Conservation (phyloP, 257 asterid species). For the Nicotiana otophora region DNA sequence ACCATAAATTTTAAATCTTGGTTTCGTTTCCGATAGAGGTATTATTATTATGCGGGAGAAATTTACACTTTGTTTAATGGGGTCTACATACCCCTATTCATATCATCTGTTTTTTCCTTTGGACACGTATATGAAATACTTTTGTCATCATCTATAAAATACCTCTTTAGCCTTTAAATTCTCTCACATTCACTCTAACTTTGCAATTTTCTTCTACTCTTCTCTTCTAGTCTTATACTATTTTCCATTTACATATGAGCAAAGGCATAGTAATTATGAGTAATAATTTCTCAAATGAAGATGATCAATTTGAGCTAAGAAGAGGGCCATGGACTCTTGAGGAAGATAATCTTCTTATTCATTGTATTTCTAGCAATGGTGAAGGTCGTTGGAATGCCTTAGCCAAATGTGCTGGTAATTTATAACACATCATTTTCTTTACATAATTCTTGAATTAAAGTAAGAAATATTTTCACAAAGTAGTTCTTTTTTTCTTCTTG, state of each 20-base stretch:
- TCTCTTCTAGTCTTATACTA: neutral
- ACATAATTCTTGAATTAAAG: neutral
- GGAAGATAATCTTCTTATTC: slow-evolving; percentile 76
- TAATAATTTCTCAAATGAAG: slow-evolving; percentile 18
- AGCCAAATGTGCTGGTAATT: slow-evolving; percentile 65
- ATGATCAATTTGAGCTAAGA: slow-evolving; percentile 42
- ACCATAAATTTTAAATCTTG: too few relatives aligned
- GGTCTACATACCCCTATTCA: slow-evolving; percentile 7
- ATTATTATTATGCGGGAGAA: slow-evolving; percentile 12
- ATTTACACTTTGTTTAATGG: slow-evolving; percentile 11
- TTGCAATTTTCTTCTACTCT: neutral
- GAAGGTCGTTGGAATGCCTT: slow-evolving; percentile 84
- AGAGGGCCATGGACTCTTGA: slow-evolving; percentile 93
- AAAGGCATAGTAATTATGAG: neutral
- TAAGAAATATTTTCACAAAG: neutral
- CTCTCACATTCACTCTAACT: slow-evolving; percentile 15
- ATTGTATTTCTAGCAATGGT: slow-evolving; percentile 45
- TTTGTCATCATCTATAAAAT: slow-evolving; percentile 41
- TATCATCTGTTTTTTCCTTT: neutral
- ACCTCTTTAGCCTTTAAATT: slow-evolving; percentile 16
- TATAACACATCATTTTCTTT: neutral
- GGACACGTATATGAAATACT: slow-evolving; percentile 2
- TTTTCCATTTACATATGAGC: slow-evolving; percentile 20
- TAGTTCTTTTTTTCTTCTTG: too few relatives aligned
- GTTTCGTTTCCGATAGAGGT: too few relatives aligned